Evolutionary conservation across 306 rosid genomes (phyloP).

Genomic region (Chamaecrista fasciculata): DNA sequence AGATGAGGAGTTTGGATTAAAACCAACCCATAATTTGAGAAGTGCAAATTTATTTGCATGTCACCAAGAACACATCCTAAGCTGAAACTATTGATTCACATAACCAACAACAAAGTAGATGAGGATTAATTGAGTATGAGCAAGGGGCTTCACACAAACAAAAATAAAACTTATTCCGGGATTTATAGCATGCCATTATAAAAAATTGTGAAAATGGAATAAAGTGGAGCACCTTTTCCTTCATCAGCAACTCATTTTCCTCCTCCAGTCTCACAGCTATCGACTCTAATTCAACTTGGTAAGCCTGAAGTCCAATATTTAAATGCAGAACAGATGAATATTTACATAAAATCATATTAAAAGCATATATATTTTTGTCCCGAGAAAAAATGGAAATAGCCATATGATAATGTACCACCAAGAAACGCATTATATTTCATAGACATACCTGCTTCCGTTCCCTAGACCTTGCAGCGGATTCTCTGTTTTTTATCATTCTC

Average conservation of each 20-base stretch:
- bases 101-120: not conserved
- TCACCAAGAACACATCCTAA: not conserved
- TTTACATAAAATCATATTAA: not conserved
- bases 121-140: not conserved
- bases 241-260: conserved; percentile 69
- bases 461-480: conserved; percentile 19
- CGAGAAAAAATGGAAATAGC: not conserved
- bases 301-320: conserved; percentile 55
- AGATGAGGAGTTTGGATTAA: not conserved
- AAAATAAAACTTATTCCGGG: no score
- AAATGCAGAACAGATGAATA: not conserved
- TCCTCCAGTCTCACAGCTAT: conserved; percentile 75
- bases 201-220: not conserved
- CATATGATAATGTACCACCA: not conserved
- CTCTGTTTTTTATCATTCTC: conserved; percentile 18
- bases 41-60: not conserved
- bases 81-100: not conserved
- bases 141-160: not conserved
- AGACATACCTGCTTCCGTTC: not conserved
- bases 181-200: not conserved
- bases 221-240: conserved; percentile 65
- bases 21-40: not conserved
- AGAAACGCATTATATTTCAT: not conserved
- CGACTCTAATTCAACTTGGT: conserved; percentile 83
- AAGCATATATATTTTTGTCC: not conserved